phyloP scores from a whole-genome alignment of 345 rosid species.

The Conringia planisiliqua region DNA sequence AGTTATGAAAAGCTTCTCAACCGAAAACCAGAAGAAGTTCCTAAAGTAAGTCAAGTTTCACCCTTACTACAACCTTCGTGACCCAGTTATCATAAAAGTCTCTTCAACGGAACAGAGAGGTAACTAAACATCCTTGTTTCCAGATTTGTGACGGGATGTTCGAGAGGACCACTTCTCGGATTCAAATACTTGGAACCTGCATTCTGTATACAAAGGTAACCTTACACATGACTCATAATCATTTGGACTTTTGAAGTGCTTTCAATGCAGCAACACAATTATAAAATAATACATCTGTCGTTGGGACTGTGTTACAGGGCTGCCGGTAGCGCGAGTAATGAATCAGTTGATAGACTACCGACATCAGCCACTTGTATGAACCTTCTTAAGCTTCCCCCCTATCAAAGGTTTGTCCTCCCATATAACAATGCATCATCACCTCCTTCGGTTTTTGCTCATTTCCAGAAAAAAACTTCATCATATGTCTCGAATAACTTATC shows the following conservation, averaged over 20 bases:
- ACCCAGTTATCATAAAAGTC: neutral
- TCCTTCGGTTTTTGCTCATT: neutral
- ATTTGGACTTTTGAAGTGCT: neutral
- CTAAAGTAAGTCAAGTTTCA: constrained; percentile 60
- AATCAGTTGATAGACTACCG: constrained; percentile 83
- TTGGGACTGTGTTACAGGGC: constrained; percentile 18
- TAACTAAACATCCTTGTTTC: constrained; percentile 21
- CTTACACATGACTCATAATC: neutral
- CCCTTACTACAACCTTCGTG: neutral
- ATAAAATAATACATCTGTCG: neutral
- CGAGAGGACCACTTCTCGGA: constrained; percentile 94
- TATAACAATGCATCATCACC: neutral
- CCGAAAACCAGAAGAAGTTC: constrained; percentile 81
- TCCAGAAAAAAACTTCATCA: neutral
- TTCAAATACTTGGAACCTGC: constrained; percentile 85
- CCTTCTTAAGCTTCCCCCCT: constrained; percentile 98
- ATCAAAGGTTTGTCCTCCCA: constrained; percentile 66
- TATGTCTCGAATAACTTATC: neutral
- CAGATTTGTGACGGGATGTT: constrained; percentile 98
- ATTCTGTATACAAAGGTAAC: constrained; percentile 94
- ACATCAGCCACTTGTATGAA: constrained; percentile 99
- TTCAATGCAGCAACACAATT: neutral
- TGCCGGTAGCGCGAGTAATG: constrained; percentile 34
- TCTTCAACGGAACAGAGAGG: constrained; percentile 1
- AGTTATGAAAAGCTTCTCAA: constrained; percentile 81